These are phyloP conservation scores for Plasmodium vinckei DNA, from an alignment of 169 alveolate genomes.

Conservation along the genomic window DNA sequence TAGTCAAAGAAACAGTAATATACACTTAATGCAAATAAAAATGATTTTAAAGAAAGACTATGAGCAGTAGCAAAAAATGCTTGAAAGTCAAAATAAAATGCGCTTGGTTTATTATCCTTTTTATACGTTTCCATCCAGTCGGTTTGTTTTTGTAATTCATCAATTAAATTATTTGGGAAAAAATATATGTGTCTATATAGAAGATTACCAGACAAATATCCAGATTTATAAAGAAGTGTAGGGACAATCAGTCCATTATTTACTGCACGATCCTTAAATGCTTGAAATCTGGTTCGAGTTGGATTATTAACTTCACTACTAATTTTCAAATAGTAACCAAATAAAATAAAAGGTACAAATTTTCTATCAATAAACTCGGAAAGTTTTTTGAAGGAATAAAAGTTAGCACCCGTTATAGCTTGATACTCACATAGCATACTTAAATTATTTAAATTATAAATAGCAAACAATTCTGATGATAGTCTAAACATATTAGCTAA, in stretches of 20 bases:
- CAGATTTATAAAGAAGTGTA: neutral
- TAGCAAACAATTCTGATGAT: constrained; percentile 15
- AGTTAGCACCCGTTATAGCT: constrained; percentile 31
- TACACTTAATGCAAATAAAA: constrained; percentile 3
- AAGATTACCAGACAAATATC: constrained; percentile 20
- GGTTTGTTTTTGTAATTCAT: constrained; percentile 41
- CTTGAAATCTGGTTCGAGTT: neutral
- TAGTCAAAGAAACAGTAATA: constrained; percentile 39
- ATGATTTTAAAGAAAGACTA: constrained; percentile 11
- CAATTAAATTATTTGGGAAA: constrained; percentile 27
- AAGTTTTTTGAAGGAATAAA: constrained; percentile 20
- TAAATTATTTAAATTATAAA: constrained; percentile 39
- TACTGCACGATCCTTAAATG: neutral
- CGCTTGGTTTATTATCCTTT: constrained; percentile 14
- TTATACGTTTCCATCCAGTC: neutral
- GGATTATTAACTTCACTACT: neutral
- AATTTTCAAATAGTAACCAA: neutral
- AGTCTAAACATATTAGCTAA: constrained; percentile 55
- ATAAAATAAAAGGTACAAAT: constrained; percentile 14
- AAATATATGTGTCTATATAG: constrained; percentile 7
- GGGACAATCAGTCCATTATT: neutral
- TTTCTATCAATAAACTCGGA: constrained; percentile 43
- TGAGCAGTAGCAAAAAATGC: constrained; percentile 12
- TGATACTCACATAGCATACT: constrained; percentile 56
- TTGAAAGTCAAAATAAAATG: neutral